phyloP scores from a whole-genome alignment of 108 stramenopile species.

The Conticribra guillardii region DNA sequence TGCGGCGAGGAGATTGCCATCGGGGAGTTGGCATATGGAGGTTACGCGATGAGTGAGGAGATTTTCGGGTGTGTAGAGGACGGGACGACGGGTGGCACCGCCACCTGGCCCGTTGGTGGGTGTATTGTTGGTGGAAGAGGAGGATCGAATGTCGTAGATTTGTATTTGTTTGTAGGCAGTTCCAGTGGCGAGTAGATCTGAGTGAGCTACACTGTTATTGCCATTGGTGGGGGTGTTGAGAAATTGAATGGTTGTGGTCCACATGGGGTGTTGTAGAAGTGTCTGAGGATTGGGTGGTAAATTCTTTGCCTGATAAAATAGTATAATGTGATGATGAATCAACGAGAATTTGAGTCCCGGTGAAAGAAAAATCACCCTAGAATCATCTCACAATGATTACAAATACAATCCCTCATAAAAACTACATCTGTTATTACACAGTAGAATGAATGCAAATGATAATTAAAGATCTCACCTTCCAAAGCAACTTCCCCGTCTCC shows the following conservation, averaged over 20 bases:
- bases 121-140: conserved; percentile 25
- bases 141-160: conserved; percentile 77
- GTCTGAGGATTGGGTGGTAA: conserved; percentile 87
- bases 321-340: too few species aligned
- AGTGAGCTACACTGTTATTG: conserved; percentile 16
- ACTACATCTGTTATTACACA: background rate
- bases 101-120: background rate
- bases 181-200: conserved; percentile 67
- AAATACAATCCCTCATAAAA: background rate
- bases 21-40: conserved; percentile 58
- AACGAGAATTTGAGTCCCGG: too few species aligned
- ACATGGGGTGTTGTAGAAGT: conserved; percentile 77
- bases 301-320: conserved; percentile 72
- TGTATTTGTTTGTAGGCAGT: conserved; percentile 85
- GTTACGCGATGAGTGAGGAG: conserved; percentile 73
- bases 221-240: conserved; percentile 21
- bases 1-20: conserved; percentile 52
- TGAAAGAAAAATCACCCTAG: background rate
- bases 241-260: conserved; percentile 75
- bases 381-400: background rate
- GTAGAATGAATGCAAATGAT: too few species aligned
- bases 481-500: conserved; percentile 60
- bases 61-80: conserved; percentile 58
- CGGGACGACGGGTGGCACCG: conserved; percentile 69
- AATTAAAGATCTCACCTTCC: conserved; percentile 54